Conservation (phyloP, 2,329 filamentous ascomycete genomes). For the Lachnellula cervina region DNA sequence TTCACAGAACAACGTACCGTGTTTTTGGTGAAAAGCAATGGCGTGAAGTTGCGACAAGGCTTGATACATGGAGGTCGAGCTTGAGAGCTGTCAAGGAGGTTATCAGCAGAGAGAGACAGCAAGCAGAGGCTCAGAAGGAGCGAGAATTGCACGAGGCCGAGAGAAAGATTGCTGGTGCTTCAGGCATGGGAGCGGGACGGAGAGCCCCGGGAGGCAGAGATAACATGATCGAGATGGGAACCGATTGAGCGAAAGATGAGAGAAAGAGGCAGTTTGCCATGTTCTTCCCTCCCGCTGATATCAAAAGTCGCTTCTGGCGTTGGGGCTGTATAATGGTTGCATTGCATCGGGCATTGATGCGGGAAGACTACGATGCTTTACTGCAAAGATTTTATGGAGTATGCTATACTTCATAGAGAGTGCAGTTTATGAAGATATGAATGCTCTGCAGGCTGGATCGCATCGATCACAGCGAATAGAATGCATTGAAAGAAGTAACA, state of each 20-base stretch:
- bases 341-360: constrained; percentile 32
- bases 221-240: constrained; percentile 33
- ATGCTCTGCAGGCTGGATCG: constrained; percentile 3
- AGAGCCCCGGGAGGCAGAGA: constrained; percentile 32
- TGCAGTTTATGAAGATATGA: background rate
- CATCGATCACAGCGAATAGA: constrained; percentile 10
- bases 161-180: constrained; percentile 46
- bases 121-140: constrained; percentile 72
- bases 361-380: constrained; percentile 16
- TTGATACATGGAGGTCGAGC: constrained; percentile 87
- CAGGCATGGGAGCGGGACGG: constrained; percentile 39
- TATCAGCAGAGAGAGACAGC: constrained; percentile 74
- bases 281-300: constrained; percentile 4
- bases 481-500: constrained; percentile 13
- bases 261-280: background rate
- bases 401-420: background rate
- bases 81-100: constrained; percentile 73
- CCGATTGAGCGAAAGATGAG: constrained; percentile 24
- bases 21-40: constrained; percentile 98
- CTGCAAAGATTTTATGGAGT: background rate
- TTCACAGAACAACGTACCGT: constrained; percentile 93
- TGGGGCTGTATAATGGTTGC: constrained; percentile 26
- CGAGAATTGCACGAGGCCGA: constrained; percentile 69
- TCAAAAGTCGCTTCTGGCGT: constrained; percentile 24
- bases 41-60: constrained; percentile 83